A percentile compares a stretch with the other conserved stretches of the same genome.
Conservation (phyloP, 208 protist species). For the Crithidia sp. region DNA sequence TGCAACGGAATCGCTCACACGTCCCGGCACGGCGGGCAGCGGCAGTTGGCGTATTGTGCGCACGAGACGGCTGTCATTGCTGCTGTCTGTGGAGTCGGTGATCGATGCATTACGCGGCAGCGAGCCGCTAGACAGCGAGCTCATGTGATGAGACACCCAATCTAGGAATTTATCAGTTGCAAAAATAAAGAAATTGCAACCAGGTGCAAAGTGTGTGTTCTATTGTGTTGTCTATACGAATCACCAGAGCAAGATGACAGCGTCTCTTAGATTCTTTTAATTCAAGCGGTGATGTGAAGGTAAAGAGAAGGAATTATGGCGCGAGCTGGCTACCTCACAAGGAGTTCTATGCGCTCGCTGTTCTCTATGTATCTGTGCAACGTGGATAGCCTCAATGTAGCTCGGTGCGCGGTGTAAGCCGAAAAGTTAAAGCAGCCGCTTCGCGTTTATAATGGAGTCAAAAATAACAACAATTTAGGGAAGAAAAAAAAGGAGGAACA, state of each 20-base stretch:
- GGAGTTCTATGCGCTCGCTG: background rate
- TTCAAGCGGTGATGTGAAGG: no score
- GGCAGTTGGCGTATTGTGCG: conserved; percentile 14
- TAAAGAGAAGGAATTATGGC: no score
- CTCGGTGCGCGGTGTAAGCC: no score
- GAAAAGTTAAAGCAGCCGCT: no score
- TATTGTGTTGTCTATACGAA: no score
- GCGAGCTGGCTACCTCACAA: no score
- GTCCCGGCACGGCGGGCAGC: background rate
- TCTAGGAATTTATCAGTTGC: background rate
- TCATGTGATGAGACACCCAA: conserved; percentile 1
- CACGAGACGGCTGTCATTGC: conserved; percentile 9
- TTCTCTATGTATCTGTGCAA: background rate
- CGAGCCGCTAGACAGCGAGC: background rate
- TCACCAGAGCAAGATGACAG: no score
- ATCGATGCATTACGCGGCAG: background rate
- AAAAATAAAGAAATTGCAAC: background rate
- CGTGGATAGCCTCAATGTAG: background rate
- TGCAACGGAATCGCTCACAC: background rate
- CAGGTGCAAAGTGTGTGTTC: background rate
- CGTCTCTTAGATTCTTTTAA: no score
- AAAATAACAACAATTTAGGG: no score
- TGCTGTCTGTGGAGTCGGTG: background rate
- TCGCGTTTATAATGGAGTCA: no score
- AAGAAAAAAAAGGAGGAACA: no score